phyloP scores from a whole-genome alignment of 768 basidiomycete species.

The Leucosporidium creatinivorum region DNA sequence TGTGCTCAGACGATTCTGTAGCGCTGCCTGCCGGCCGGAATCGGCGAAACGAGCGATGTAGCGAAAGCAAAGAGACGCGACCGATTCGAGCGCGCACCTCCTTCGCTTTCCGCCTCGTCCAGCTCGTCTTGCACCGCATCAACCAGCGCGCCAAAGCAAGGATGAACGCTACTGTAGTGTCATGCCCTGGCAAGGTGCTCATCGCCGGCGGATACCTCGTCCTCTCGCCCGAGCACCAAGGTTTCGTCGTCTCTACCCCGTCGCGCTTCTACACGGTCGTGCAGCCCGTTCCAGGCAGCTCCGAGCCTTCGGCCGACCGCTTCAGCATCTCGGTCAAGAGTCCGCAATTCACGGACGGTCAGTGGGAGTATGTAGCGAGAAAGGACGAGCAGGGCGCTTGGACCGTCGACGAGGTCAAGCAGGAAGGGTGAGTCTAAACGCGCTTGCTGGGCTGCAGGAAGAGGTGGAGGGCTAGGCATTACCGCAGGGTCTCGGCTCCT shows the following conservation, averaged over 20 bases:
- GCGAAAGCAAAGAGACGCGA: neutral
- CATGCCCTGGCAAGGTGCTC: slow-evolving; percentile 90
- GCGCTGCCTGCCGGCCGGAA: too few species aligned
- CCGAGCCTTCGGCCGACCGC: slow-evolving; percentile 37
- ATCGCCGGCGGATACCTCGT: slow-evolving; percentile 95
- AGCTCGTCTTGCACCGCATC: neutral
- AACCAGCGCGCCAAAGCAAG: neutral
- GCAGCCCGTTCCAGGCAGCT: slow-evolving; percentile 30
- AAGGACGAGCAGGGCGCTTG: slow-evolving; percentile 8
- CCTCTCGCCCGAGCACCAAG: slow-evolving; percentile 75
- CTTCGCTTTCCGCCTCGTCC: neutral
- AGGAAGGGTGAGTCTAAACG: slow-evolving; percentile 10
- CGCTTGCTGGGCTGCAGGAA: neutral
- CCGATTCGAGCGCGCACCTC: neutral
- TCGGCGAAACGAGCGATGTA: too few species aligned
- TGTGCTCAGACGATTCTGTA: too few species aligned
- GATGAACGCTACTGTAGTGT: slow-evolving; percentile 57
- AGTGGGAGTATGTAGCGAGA: slow-evolving; percentile 32
- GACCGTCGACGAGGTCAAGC: neutral
- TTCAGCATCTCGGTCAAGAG: slow-evolving; percentile 65
- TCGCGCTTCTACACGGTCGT: slow-evolving; percentile 87
- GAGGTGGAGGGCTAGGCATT: too few species aligned
- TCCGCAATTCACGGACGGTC: slow-evolving; percentile 76
- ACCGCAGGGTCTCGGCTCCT: too few species aligned
- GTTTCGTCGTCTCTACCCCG: slow-evolving; percentile 82